A percentile compares a stretch with the other conserved stretches of the same genome.
Conservation (phyloP, 1,284 basidiomycete species). For the Pterulicium gracile region DNA sequence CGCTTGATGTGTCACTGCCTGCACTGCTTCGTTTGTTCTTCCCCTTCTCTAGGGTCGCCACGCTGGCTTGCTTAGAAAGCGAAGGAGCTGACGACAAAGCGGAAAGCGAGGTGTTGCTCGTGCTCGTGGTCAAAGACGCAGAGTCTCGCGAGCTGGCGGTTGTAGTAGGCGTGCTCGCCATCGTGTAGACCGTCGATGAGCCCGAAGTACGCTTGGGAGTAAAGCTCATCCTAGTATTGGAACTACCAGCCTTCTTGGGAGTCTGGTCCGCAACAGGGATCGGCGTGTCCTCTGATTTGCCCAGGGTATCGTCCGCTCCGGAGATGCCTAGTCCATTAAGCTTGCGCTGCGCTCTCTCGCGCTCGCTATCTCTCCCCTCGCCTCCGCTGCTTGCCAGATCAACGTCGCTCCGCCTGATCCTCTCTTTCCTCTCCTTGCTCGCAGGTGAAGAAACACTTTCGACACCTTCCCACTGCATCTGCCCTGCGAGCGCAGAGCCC, state of each 20-base stretch:
- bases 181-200: slow-evolving; percentile 77
- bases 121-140: slow-evolving; percentile 62
- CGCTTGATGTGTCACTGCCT: slow-evolving; percentile 76
- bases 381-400: slow-evolving; percentile 25
- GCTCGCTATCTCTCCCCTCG: slow-evolving; percentile 30
- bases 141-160: slow-evolving; percentile 73
- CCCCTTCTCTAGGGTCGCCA: slow-evolving; percentile 24
- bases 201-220: slow-evolving; percentile 79
- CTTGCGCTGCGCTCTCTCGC: slow-evolving; percentile 15
- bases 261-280: slow-evolving; percentile 44
- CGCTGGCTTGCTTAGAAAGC: slow-evolving; percentile 63
- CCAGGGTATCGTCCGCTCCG: slow-evolving; percentile 25
- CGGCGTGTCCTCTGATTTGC: slow-evolving; percentile 41
- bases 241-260: slow-evolving; percentile 46
- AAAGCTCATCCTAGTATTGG: slow-evolving; percentile 55
- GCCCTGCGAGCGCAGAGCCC: too few species aligned
- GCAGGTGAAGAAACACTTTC: slow-evolving; percentile 12
- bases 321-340: slow-evolving; percentile 26
- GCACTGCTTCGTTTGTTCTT: slow-evolving; percentile 66
- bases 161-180: slow-evolving; percentile 40
- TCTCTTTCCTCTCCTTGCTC: slow-evolving; percentile 12
- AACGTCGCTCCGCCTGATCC: slow-evolving; percentile 24
- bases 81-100: slow-evolving; percentile 37
- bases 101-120: slow-evolving; percentile 68
- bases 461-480: slow-evolving; percentile 60